Conservation (phyloP, 2,329 filamentous ascomycete species). For the Fusarium denticulatum region DNA sequence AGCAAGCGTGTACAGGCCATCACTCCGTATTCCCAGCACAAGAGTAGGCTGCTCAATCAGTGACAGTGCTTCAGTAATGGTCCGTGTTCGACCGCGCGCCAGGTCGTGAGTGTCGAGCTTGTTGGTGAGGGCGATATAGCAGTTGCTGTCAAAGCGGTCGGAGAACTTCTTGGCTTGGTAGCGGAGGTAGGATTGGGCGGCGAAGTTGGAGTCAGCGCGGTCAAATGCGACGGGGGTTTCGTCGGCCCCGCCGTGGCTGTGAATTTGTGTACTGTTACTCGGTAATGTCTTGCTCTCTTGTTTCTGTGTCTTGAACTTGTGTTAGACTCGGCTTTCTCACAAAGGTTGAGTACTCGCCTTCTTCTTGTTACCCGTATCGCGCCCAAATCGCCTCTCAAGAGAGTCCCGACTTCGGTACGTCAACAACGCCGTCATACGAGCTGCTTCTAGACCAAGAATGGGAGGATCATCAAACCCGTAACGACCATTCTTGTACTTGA, state of each 20-base stretch:
- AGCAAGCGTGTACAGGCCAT: not conserved
- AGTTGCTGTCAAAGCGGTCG: not conserved
- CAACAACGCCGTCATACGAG: not conserved
- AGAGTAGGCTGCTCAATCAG: not conserved
- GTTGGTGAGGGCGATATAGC: not conserved
- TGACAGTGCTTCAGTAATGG: not conserved
- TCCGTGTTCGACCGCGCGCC: not conserved
- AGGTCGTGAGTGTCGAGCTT: not conserved
- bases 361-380: not conserved
- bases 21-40: not conserved
- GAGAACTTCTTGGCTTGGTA: not conserved
- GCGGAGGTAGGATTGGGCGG: not conserved
- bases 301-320: not conserved
- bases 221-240: not conserved
- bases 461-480: not conserved
- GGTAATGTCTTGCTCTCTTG: not conserved
- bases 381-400: not conserved
- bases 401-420: not conserved
- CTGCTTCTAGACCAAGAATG: not conserved
- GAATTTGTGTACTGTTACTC: not conserved
- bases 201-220: not conserved
- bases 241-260: not conserved
- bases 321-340: not conserved
- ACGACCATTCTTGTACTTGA: not conserved
- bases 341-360: rapidly evolving